Percentiles rank a stretch among this genome's conserved stretches.
phyloP scores from a whole-genome alignment of 345 rosid species.

The Aquilaria sinensis region DNA sequence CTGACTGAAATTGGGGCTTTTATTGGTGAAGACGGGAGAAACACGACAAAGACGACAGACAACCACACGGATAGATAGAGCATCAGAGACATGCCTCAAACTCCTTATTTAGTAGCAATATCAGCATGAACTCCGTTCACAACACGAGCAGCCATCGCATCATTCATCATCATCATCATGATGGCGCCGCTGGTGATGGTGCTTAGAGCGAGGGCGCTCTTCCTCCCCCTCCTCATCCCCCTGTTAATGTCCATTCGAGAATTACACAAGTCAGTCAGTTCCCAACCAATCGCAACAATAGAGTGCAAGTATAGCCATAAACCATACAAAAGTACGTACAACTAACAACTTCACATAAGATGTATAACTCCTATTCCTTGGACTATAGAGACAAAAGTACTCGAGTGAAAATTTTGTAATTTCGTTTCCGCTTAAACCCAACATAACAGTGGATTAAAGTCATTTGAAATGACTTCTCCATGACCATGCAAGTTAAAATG shows the following conservation, averaged over 20 bases:
- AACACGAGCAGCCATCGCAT: constrained; percentile 3
- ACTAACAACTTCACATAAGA: too few relatives aligned
- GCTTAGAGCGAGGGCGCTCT: constrained; percentile 36
- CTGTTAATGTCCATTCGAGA: too few relatives aligned
- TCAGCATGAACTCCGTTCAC: constrained; percentile 27
- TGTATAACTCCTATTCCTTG: too few relatives aligned
- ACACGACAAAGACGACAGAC: background rate
- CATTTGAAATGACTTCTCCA: too few relatives aligned
- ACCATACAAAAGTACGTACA: too few relatives aligned
- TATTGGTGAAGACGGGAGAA: constrained; percentile 6
- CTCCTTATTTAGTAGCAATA: constrained; percentile 41
- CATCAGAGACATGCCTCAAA: constrained; percentile 19
- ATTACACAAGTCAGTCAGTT: background rate
- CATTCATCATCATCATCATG: constrained; percentile 69
- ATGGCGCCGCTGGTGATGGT: constrained; percentile 48
- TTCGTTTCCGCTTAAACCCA: too few relatives aligned
- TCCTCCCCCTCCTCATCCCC: constrained; percentile 39
- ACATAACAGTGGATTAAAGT: too few relatives aligned
- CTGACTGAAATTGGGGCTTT: constrained; percentile 1
- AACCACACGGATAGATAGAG: background rate
- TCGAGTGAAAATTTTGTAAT: too few relatives aligned
- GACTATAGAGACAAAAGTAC: too few relatives aligned
- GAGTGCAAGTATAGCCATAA: too few relatives aligned
- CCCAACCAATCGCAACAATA: background rate
- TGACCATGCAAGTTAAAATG: too few relatives aligned